phyloP scores from a whole-genome alignment of 495 filamentous ascomycete species.

The Aspergillus hancockii region DNA sequence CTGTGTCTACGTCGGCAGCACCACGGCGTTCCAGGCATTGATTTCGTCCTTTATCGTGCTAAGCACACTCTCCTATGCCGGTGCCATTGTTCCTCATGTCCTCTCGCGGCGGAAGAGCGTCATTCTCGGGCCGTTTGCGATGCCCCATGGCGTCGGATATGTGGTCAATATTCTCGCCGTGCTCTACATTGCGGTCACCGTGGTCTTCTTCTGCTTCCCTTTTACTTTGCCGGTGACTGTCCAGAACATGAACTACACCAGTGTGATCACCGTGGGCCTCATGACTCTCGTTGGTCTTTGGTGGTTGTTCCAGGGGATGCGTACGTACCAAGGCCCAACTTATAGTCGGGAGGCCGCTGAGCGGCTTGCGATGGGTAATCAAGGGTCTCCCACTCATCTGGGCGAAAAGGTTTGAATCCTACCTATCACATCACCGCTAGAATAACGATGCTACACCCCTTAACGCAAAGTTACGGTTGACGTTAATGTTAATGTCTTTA shows the following conservation, averaged over 20 bases:
- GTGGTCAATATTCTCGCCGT: slow-evolving; percentile 60
- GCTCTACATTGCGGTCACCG: slow-evolving; percentile 46
- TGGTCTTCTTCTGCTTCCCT: slow-evolving; percentile 80
- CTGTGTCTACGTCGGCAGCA: slow-evolving; percentile 71
- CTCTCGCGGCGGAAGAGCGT: slow-evolving; percentile 64
- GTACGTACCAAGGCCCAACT: slow-evolving; percentile 34
- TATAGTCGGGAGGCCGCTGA: slow-evolving; percentile 31
- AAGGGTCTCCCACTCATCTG: background rate
- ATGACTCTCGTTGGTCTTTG: slow-evolving; percentile 44
- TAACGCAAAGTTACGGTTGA: no score
- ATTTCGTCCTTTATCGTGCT: slow-evolving; percentile 73
- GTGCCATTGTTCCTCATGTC: slow-evolving; percentile 75
- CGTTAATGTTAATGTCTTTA: no score
- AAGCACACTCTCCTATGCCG: slow-evolving; percentile 70
- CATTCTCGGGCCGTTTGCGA: slow-evolving; percentile 67
- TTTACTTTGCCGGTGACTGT: slow-evolving; percentile 56
- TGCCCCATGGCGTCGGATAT: slow-evolving; percentile 60
- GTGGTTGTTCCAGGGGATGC: slow-evolving; percentile 45
- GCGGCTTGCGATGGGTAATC: background rate
- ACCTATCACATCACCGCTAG: no score
- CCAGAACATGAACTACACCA: slow-evolving; percentile 71
- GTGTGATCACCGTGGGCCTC: slow-evolving; percentile 64
- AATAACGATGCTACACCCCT: no score
- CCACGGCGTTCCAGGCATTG: slow-evolving; percentile 75
- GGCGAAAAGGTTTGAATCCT: background rate